phyloP scores from a whole-genome alignment of 495 filamentous ascomycete species.

The Penicillium diatomitis region DNA sequence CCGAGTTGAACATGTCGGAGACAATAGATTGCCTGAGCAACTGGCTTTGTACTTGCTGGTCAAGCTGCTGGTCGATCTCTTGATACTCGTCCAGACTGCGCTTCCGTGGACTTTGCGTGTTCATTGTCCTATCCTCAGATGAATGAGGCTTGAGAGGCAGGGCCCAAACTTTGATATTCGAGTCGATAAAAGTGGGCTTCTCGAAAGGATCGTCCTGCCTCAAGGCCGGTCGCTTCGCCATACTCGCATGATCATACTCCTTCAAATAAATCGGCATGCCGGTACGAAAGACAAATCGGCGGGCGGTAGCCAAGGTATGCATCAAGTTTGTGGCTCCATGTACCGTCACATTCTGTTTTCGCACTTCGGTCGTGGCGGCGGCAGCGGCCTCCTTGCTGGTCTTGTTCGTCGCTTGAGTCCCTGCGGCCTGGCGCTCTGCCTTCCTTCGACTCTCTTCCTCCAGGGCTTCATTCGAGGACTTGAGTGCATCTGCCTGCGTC shows the following conservation, averaged over 20 bases:
- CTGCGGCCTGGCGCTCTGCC: conserved; percentile 9
- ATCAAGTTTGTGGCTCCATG: conserved; percentile 70
- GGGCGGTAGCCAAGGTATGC: conserved; percentile 70
- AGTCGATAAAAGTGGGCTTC: conserved; percentile 63
- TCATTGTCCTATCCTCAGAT: neutral
- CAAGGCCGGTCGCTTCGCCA: conserved; percentile 8
- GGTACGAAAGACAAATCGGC: conserved; percentile 81
- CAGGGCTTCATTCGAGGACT: conserved; percentile 19
- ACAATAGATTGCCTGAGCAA: conserved; percentile 52
- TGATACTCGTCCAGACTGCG: conserved; percentile 52
- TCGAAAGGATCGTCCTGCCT: conserved; percentile 26
- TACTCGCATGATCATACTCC: conserved; percentile 49
- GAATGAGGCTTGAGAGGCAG: conserved; percentile 45
- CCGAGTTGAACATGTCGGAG: conserved; percentile 71
- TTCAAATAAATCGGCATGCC: conserved; percentile 58
- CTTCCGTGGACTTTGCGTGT: conserved; percentile 43
- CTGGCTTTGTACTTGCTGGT: conserved; percentile 31
- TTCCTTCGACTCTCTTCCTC: conserved; percentile 26
- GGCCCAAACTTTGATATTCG: conserved; percentile 73
- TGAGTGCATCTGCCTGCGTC: conserved; percentile 59
- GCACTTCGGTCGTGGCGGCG: neutral
- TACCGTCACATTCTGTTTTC: conserved; percentile 44
- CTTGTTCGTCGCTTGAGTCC: conserved; percentile 11
- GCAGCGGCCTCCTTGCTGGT: neutral
- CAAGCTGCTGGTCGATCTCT: conserved; percentile 16